phyloP scores from a whole-genome alignment of 495 filamentous ascomycete species.

The Tirmania nivea region DNA sequence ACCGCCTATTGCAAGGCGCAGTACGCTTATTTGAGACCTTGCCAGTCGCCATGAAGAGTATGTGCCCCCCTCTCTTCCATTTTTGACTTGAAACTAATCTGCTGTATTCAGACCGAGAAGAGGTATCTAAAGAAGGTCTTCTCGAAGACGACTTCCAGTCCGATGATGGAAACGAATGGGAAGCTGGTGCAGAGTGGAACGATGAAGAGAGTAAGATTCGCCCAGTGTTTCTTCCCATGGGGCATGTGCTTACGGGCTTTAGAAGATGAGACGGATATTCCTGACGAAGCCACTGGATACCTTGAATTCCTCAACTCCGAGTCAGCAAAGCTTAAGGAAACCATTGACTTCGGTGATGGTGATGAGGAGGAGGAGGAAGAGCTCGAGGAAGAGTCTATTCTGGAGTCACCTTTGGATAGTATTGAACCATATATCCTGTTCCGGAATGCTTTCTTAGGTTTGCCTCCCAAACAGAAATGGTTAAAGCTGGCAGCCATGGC shows the following conservation, averaged over 20 bases:
- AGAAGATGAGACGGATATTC: conserved; percentile 31
- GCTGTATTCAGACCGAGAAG: conserved; percentile 46
- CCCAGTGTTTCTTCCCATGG: conserved; percentile 6
- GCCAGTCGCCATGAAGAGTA: conserved; percentile 66
- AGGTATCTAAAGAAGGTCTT: conserved; percentile 78
- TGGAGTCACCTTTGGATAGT: conserved; percentile 86
- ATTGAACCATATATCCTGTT: conserved; percentile 85
- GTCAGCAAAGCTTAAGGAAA: conserved; percentile 25
- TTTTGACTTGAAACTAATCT: not conserved
- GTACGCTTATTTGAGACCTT: conserved; percentile 79
- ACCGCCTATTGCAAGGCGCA: conserved; percentile 77
- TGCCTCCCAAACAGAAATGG: conserved; percentile 35
- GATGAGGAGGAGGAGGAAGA: conserved; percentile 53
- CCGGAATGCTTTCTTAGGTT: conserved; percentile 41
- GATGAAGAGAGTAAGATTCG: conserved; percentile 35
- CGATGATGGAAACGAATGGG: conserved; percentile 57
- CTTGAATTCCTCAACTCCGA: conserved; percentile 89
- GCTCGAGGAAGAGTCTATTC: conserved; percentile 71
- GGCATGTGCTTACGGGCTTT: conserved; percentile 16
- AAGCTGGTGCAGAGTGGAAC: conserved; percentile 46
- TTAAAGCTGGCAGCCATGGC: conserved; percentile 21
- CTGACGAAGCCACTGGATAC: conserved; percentile 79
- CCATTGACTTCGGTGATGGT: conserved; percentile 12
- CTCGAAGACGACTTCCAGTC: conserved; percentile 42
- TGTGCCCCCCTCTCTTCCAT: conserved; percentile 12